phyloP scores from a whole-genome alignment of 441 rosid genomes.

The Euphorbia schlechtendalii region DNA sequence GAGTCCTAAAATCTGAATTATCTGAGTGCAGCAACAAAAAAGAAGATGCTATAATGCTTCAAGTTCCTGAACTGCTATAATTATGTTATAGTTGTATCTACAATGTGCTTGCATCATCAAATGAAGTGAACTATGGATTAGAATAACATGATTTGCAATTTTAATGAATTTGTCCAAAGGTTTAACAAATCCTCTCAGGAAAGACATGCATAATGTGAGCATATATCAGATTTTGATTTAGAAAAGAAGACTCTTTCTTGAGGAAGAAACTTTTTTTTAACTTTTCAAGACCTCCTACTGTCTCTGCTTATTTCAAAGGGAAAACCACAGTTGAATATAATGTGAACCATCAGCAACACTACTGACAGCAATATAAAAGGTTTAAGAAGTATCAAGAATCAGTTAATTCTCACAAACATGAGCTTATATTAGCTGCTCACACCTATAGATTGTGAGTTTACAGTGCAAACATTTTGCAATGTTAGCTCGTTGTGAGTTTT shows the following conservation, averaged over 20 bases:
- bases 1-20: too few relatives aligned
- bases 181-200: not conserved
- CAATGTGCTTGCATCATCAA: not conserved
- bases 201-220: not conserved
- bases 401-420: not conserved
- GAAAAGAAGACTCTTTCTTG: not conserved
- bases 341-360: not conserved
- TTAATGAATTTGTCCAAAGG: not conserved
- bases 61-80: constrained; percentile 1
- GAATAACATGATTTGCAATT: not conserved
- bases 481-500: not conserved
- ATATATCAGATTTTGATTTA: not conserved
- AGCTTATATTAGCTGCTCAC: too few relatives aligned
- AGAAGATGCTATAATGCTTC: not conserved
- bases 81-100: not conserved
- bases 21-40: too few relatives aligned
- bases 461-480: not conserved
- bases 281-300: not conserved
- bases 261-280: not conserved
- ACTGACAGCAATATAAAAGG: not conserved
- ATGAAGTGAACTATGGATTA: not conserved
- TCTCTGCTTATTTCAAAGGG: not conserved
- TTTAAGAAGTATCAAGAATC: not conserved
- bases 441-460: too few relatives aligned
- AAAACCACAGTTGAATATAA: too few relatives aligned